Base-by-base conservation (phyloP, 345 rosid species). In the Murraya koenigii region DNA sequence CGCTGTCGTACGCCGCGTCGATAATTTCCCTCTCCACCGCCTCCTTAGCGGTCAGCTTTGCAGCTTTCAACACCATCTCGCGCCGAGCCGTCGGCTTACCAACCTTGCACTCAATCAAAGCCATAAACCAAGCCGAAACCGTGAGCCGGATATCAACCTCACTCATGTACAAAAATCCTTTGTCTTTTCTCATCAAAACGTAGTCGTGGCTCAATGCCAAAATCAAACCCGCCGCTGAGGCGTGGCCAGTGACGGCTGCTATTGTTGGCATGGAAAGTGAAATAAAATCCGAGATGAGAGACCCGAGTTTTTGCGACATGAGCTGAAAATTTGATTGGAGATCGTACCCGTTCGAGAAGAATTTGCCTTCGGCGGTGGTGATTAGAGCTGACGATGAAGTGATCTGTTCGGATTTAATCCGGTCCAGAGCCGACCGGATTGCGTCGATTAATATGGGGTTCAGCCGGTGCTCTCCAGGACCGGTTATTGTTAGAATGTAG, bases 321-420 rank as follows among this genome's bases (percentile, higher is more conserved):
- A 71, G 54, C 19, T 2, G 1, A 78, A 65, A 64, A 8, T 85
- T 89, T 69, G 87, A 77, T 2, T 65, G 80, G 60, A 93, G 86
- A 82, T 93, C 97, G 79, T 82, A 90, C 65, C 98, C 97, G 76
- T 94, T 93, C 77, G 97, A 94, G 89, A 93, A 94, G 90, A 90
- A 94, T 75, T 81, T 90, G 13, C 97, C 98, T 13, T 87, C 75
- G 47, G 97, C 79, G 30, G 88, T 87, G 66, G 94, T 91, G 86
- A 93, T 78, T 19, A 93, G 94, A 25, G 79, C 92, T 39, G 94
- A 80, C 49, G 85, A 85, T 1, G 80, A 77, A 20, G 87, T 70
- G 47, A 87, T 72, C 56, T 83, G 85, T 6, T 85, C 84, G 28
- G 87, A 67, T 5, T 85, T 84, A 81, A 86, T 83, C 13, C 82